Conservation (phyloP, 2,329 filamentous ascomycete species). For the Botrytis tulipae region DNA sequence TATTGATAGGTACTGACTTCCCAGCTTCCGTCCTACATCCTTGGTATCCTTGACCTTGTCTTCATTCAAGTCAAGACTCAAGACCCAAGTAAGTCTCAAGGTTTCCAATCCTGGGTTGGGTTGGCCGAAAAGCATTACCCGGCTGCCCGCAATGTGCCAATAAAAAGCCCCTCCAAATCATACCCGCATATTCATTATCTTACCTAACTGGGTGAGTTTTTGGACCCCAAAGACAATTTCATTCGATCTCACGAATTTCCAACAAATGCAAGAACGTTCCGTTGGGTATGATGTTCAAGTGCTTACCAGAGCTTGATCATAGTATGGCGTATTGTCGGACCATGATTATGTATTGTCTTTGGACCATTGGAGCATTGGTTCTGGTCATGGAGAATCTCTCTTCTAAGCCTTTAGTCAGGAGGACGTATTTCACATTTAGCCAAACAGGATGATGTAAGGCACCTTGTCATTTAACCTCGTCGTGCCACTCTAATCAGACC, state of each 20-base stretch:
- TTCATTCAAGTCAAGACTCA: neutral
- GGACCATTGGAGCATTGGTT: neutral
- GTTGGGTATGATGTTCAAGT: conserved; percentile 8
- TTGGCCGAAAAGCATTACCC: conserved; percentile 5
- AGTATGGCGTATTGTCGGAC: neutral
- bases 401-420: conserved; percentile 1
- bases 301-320: conserved; percentile 8
- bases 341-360: neutral
- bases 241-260: conserved; percentile 16
- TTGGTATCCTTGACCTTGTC: conserved; percentile 9
- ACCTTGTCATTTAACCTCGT: neutral
- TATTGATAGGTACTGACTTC: conserved; percentile 8
- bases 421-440: neutral
- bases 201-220: conserved; percentile 3
- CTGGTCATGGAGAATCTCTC: neutral
- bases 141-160: conserved; percentile 9
- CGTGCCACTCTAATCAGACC: neutral
- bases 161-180: neutral
- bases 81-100: no score
- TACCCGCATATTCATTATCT: conserved; percentile 9
- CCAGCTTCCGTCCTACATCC: neutral
- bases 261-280: conserved; percentile 18
- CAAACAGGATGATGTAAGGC: conserved; percentile 1
- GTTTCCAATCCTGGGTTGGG: neutral
- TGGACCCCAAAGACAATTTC: neutral